Base-by-base conservation (phyloP, 140 eudicot genomes). In the Erigeron philadelphicus region DNA sequence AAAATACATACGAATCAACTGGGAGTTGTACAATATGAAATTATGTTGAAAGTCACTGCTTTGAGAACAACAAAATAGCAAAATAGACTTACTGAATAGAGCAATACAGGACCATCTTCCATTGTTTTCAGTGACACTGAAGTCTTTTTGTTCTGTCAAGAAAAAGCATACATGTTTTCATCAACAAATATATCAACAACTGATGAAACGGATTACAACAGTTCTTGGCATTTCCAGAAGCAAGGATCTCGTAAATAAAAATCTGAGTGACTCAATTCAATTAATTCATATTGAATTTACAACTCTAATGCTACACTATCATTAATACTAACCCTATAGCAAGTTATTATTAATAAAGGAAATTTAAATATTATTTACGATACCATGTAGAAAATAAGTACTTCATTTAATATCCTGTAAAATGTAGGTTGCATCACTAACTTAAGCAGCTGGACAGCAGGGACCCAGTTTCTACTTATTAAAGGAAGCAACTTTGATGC, bases 91-190 rank as follows among this genome's bases (percentile, higher is more conserved):
- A 92, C 98, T 66, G 87, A 83, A 71, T 88, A 77, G 75, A 92
- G 77, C 79, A 92, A 89, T 66, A 86, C 98, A 54, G 80, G 73
- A 67, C 98, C 98, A 79, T 92, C 98, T 89, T 92, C 98, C 98
- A 92, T 86, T 54, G 98, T 92, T 84, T 92, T 92, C 66, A 92
- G 61, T 62, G 79, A 84, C 66, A 88, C 79, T 12, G 98, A 92
- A 76, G 75, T 86, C 79, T 84, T 85, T 80, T 86, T 92, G 77
- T 92, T 92, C 98, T 92, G 96, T 56, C 72, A 44, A 58, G 44
- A 64, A 46, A 56, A 18, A 54, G 17, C 12, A 9, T 21, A 64
- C 31, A 43, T 17, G 47, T 59, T 41, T 61, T 67, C 53, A 52
- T 52, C 55, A 52, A 16, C 48, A 45, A 6, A 44, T 52, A 48